These are phyloP conservation scores for Leucosporidium scottii DNA, from an alignment of 768 basidiomycete genomes.

Conservation along the genomic window DNA sequence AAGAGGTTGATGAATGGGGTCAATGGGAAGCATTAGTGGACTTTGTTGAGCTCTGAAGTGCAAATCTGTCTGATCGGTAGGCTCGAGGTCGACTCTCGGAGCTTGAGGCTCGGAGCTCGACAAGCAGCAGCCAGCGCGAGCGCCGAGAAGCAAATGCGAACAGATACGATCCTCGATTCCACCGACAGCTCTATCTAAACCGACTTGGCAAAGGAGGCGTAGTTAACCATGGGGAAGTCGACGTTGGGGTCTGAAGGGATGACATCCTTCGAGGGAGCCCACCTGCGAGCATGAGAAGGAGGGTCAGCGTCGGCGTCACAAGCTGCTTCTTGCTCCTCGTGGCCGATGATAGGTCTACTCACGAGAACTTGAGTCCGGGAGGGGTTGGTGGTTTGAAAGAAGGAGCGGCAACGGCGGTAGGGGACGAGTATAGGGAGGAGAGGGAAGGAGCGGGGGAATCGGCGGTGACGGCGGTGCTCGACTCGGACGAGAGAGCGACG, in stretches of 20 bases:
- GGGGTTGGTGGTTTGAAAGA: constrained; percentile 29
- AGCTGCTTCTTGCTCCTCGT: neutral
- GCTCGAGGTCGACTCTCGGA: too few relatives aligned
- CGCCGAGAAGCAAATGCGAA: too few relatives aligned
- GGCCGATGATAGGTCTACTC: neutral
- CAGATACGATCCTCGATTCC: too few relatives aligned
- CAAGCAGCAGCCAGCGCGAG: too few relatives aligned
- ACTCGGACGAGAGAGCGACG: constrained; percentile 12
- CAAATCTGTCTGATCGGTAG: too few relatives aligned
- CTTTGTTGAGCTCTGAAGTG: too few relatives aligned
- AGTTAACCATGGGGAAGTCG: constrained; percentile 26
- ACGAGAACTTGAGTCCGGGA: constrained; percentile 23
- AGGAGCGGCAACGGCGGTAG: neutral
- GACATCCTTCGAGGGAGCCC: constrained; percentile 6
- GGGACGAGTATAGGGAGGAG: constrained; percentile 24
- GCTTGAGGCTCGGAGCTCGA: too few relatives aligned
- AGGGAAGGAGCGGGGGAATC: constrained; percentile 29
- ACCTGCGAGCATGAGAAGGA: neutral
- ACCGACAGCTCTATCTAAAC: too few relatives aligned
- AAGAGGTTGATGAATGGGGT: too few relatives aligned
- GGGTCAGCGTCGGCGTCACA: neutral
- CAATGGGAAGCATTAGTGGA: too few relatives aligned
- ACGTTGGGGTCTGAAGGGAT: constrained; percentile 19
- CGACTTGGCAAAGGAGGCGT: neutral
- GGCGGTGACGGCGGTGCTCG: constrained; percentile 29